Base-by-base conservation (phyloP, 805 yeast species). In the Ogataea pignaliae region DNA sequence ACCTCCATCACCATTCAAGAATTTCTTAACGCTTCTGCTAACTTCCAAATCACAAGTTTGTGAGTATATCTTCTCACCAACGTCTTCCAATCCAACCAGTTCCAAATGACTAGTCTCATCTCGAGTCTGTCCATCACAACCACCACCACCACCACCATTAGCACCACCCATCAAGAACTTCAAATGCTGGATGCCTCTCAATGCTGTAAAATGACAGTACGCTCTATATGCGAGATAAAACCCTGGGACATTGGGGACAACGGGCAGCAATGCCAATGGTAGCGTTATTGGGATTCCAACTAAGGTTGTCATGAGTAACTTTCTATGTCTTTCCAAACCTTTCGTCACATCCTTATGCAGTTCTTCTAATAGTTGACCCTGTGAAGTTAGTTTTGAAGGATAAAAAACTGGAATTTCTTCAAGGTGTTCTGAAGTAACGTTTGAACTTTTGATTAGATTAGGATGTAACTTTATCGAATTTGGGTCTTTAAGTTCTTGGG, bases 221-320 rank as follows among this genome's bases (percentile, higher is more conserved):
- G 85, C 72, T 48, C 98, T 72, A 60, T 85, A 90, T 3, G 85
- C 72, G 36, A 90, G 64, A 56, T 88, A 91, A 57, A 91, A 85
- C 0, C 96, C 96, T 0, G 98, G 98, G 16, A 90, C 77, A 55
- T 90, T 90, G 16, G 98, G 98, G 3, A 89, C 61, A n/a, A 90
- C 71, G 0, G 98, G 98, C 0, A 91, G 58, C 36, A 88, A 54
- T 0, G 88, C 89, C 36, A 90, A 61, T 2, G 98, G 98, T 3
- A 88, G 53, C 0, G 95, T 80, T 37, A 90, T 50, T 2, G 97
- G 97, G 3, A 91, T 63, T 3, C 81, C 80, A 13, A 82, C 46
- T 1, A 77, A 71, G 51, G 85, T 78, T 33, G 69, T 51, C 2
- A 76, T 38, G 50, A 84, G 72, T 53, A 76, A 75, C 55, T 75